Percentiles rank a stretch among this genome's conserved stretches.
phyloP scores from a whole-genome alignment of 1,284 basidiomycete species.

The Melampsora americana region DNA sequence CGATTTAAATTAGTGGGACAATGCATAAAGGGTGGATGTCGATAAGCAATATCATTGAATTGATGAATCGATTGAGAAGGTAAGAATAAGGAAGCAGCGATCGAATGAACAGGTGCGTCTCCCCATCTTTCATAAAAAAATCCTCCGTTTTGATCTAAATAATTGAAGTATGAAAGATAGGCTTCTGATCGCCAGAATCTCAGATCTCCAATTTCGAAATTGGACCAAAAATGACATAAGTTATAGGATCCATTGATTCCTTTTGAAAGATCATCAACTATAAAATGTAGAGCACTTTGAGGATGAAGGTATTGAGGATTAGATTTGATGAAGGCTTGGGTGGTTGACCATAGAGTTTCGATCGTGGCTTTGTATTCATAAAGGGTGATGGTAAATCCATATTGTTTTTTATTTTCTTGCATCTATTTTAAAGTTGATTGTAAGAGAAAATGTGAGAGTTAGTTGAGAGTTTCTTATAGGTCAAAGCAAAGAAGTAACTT shows the following conservation, averaged over 20 bases:
- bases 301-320: constrained; percentile 13
- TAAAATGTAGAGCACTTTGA: constrained; percentile 2
- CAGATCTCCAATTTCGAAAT: constrained; percentile 21
- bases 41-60: constrained; percentile 58
- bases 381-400: constrained; percentile 52
- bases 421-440: constrained; percentile 42
- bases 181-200: constrained; percentile 21
- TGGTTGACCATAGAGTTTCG: constrained; percentile 43
- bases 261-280: constrained; percentile 10
- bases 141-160: constrained; percentile 2
- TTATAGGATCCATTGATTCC: constrained; percentile 22
- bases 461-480: neutral
- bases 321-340: neutral
- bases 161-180: neutral
- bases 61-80: neutral
- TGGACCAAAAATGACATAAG: constrained; percentile 35
- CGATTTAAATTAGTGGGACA: constrained; percentile 58
- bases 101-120: constrained; percentile 18
- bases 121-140: constrained; percentile 25
- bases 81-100: constrained; percentile 11
- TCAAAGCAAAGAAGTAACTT: neutral
- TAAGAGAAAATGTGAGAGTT: neutral
- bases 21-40: constrained; percentile 65
- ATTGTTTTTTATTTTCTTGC: constrained; percentile 52
- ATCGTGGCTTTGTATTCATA: constrained; percentile 51